Conservation (phyloP, 2,329 filamentous ascomycete species). For the Xylaria digitata region DNA sequence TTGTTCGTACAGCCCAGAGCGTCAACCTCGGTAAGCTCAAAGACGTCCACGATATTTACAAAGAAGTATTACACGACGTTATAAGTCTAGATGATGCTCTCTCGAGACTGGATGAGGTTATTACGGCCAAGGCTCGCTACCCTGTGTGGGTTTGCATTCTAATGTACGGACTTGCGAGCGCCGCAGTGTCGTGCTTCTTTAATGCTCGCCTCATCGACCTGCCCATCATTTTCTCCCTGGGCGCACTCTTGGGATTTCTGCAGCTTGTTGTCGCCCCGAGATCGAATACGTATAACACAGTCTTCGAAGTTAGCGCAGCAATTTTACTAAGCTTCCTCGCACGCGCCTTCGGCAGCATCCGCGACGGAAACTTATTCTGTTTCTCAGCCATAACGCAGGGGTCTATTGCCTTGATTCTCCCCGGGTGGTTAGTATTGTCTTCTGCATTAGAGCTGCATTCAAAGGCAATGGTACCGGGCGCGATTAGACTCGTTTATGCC, state of each 20-base stretch:
- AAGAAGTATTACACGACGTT: constrained; percentile 80
- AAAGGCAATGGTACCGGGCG: constrained; percentile 74
- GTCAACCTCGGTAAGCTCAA: constrained; percentile 78
- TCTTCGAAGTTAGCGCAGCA: constrained; percentile 64
- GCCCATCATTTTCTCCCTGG: constrained; percentile 80
- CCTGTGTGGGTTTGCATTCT: constrained; percentile 67
- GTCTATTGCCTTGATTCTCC: constrained; percentile 76
- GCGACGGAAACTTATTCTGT: constrained; percentile 69
- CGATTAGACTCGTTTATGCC: constrained; percentile 77
- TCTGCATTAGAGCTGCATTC: constrained; percentile 74
- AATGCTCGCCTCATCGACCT: constrained; percentile 80
- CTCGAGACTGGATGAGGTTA: constrained; percentile 67
- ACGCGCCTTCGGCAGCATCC: constrained; percentile 73
- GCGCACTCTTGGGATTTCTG: constrained; percentile 77
- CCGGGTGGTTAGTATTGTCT: constrained; percentile 67
- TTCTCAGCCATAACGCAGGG: constrained; percentile 77
- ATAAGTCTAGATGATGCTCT: constrained; percentile 78
- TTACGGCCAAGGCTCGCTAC: constrained; percentile 60
- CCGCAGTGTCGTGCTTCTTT: constrained; percentile 83
- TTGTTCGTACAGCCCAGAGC: constrained; percentile 74
- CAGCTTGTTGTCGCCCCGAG: constrained; percentile 78
- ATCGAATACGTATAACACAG: constrained; percentile 75
- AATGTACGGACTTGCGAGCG: constrained; percentile 80
- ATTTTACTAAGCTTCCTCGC: constrained; percentile 75
- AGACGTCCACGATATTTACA: constrained; percentile 81